Percentiles rank a stretch among this genome's conserved stretches.
phyloP scores from a whole-genome alignment of 768 basidiomycete species.

The Coprinopsis cinerea region DNA sequence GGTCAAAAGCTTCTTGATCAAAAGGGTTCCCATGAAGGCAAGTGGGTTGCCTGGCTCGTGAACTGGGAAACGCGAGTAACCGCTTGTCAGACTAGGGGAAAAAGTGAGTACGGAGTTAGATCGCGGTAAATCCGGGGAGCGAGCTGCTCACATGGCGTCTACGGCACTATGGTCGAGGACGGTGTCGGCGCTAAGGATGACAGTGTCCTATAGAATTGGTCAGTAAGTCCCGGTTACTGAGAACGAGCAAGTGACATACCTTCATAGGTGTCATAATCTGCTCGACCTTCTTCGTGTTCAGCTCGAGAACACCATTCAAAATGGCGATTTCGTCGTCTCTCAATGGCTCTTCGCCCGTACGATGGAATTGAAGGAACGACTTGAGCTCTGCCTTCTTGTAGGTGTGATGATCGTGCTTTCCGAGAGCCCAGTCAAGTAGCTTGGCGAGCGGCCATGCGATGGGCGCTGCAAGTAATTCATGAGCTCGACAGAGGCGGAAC shows the following conservation, averaged over 20 bases:
- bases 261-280: constrained; percentile 80
- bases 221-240: background rate
- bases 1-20: constrained; percentile 83
- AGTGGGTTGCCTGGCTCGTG: constrained; percentile 64
- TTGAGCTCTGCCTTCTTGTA: constrained; percentile 83
- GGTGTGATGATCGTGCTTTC: constrained; percentile 61
- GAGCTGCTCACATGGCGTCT: constrained; percentile 53
- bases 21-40: constrained; percentile 75
- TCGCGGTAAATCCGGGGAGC: constrained; percentile 1
- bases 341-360: constrained; percentile 69
- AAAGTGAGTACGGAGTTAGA: background rate
- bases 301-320: constrained; percentile 71
- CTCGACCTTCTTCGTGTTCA: constrained; percentile 70
- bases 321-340: constrained; percentile 81
- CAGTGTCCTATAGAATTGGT: constrained; percentile 58
- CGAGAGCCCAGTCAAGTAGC: constrained; percentile 77
- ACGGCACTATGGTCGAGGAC: constrained; percentile 75
- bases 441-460: constrained; percentile 79
- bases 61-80: constrained; percentile 90
- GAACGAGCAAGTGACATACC: constrained; percentile 28
- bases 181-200: constrained; percentile 72
- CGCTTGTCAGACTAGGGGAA: constrained; percentile 56
- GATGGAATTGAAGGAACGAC: constrained; percentile 76
- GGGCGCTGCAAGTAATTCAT: constrained; percentile 51
- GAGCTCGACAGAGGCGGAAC: background rate